Evolutionary conservation across 257 asterid genomes (phyloP).

Genomic region (Nicotiana otophora): DNA sequence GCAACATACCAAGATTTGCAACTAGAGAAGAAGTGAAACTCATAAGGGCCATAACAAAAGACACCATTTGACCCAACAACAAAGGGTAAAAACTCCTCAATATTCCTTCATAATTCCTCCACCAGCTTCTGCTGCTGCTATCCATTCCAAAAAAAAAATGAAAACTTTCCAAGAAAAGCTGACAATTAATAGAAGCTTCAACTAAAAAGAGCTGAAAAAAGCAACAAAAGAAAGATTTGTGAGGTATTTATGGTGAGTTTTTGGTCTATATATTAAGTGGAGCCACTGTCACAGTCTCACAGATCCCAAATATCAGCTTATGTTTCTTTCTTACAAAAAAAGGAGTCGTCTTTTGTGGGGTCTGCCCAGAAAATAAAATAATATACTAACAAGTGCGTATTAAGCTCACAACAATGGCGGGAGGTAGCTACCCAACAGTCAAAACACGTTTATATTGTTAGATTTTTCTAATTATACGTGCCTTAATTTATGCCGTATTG

Average conservation of each 20-base stretch:
- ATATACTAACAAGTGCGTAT: not conserved
- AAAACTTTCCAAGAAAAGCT: not conserved
- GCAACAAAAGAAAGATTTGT: not conserved
- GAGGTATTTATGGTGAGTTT: not conserved
- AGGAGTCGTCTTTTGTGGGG: not conserved
- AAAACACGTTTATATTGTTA: not conserved
- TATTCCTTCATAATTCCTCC: conserved; percentile 20
- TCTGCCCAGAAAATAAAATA: not conserved
- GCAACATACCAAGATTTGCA: conserved; percentile 30
- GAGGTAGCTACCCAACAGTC: not conserved
- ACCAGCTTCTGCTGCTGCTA: conserved; percentile 1
- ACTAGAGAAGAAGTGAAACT: conserved; percentile 47
- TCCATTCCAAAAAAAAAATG: conserved; percentile 11
- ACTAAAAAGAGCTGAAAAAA: not conserved
- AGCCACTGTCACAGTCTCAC: not conserved
- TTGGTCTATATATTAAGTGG: too few species aligned
- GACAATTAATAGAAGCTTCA: not conserved
- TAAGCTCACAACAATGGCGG: not conserved
- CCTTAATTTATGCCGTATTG: too few species aligned
- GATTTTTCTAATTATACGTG: too few species aligned
- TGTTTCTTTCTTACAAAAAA: not conserved
- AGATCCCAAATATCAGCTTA: not conserved
- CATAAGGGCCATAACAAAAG: conserved; percentile 37
- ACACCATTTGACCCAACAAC: conserved; percentile 56
- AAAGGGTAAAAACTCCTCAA: conserved; percentile 23